phyloP scores from a whole-genome alignment of 805 yeast genomes.

The Wickerhamiella domercqiae region DNA sequence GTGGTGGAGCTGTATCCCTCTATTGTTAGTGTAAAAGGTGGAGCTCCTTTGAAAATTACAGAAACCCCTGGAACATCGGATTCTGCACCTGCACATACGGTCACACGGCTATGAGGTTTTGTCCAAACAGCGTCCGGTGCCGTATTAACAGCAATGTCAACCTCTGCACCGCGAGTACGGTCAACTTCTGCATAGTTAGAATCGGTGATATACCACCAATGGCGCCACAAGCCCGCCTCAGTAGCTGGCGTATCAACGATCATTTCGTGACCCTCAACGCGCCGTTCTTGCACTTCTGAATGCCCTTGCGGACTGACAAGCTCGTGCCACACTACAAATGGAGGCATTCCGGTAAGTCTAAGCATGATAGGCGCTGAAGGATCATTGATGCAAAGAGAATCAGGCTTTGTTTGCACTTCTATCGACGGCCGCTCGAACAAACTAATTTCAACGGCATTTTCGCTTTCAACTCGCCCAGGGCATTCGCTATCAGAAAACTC shows the following conservation, averaged over 20 bases:
- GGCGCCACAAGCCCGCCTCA: neutral
- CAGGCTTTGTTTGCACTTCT: conserved; percentile 20
- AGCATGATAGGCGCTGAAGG: conserved; percentile 4
- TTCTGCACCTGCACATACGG: conserved; percentile 4
- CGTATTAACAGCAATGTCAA: neutral
- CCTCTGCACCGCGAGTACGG: neutral
- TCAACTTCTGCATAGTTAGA: neutral
- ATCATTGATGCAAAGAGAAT: conserved; percentile 7
- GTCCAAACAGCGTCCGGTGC: conserved; percentile 1
- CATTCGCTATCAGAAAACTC: conserved; percentile 38
- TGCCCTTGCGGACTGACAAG: conserved; percentile 12
- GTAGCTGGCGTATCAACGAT: neutral
- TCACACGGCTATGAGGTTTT: neutral
- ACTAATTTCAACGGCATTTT: conserved; percentile 27
- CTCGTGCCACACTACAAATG: conserved; percentile 16
- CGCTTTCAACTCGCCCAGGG: conserved; percentile 28
- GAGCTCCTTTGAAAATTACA: conserved; percentile 8
- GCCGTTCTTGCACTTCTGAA: neutral
- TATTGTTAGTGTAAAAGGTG: conserved; percentile 9
- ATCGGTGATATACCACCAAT: conserved; percentile 1
- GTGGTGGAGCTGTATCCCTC: conserved; percentile 29
- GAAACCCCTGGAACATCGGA: conserved; percentile 1
- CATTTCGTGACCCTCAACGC: neutral
- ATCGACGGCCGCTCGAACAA: conserved; percentile 35
- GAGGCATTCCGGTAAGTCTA: conserved; percentile 15